A percentile compares a stretch with the other conserved stretches of the same genome.
Conservation (phyloP, 176 grass and related monocot species). For the Oropetium thomaeum region DNA sequence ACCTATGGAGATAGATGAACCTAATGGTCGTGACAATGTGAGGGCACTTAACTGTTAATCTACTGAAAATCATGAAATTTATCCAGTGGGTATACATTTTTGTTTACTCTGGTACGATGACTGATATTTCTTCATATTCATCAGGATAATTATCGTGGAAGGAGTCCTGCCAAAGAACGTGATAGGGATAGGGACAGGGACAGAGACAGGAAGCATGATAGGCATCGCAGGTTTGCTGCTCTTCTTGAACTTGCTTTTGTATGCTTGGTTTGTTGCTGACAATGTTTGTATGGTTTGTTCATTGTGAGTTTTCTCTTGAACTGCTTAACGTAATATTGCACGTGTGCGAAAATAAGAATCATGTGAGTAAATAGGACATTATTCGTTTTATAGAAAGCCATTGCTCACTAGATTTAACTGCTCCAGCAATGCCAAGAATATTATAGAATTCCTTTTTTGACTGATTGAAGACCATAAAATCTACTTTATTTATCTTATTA, state of each 20-base stretch:
- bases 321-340: too few species aligned
- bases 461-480: too few species aligned
- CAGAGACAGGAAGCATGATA: constrained; percentile 57
- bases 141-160: constrained; percentile 69
- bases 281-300: not conserved
- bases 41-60: not conserved
- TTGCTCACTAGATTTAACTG: too few species aligned
- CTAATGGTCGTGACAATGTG: constrained; percentile 62
- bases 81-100: not conserved
- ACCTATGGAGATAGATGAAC: constrained; percentile 66
- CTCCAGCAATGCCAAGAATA: too few species aligned
- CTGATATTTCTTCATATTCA: constrained; percentile 12
- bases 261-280: not conserved
- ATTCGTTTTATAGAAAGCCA: too few species aligned
- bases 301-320: not conserved
- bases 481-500: too few species aligned
- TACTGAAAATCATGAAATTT: not conserved
- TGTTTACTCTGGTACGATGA: not conserved
- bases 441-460: too few species aligned
- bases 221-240: constrained; percentile 56
- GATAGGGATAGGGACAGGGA: constrained; percentile 65
- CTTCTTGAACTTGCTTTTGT: not conserved
- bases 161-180: constrained; percentile 65
- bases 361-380: too few species aligned
- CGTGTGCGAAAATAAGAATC: too few species aligned